Evolutionary conservation across 2,329 filamentous ascomycete genomes (phyloP).

Genomic region (Colletotrichum sp.): DNA sequence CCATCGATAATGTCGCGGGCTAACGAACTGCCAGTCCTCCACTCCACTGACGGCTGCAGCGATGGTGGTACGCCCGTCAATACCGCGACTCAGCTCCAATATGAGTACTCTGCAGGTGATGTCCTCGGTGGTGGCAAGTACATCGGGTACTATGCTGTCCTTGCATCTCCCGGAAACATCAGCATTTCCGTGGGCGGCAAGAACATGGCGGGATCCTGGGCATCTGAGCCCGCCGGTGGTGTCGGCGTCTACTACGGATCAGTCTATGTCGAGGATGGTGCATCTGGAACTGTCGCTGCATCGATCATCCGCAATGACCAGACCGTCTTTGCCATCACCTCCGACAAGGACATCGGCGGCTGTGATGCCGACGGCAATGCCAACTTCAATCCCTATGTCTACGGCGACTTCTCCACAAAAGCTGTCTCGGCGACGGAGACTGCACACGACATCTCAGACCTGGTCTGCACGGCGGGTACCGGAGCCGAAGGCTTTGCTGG

Average conservation of each 20-base stretch:
- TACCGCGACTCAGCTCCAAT: neutral
- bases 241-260: neutral
- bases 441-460: neutral
- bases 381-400: neutral
- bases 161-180: neutral
- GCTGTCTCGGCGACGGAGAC: neutral
- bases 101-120: neutral
- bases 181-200: neutral
- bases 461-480: neutral
- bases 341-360: neutral
- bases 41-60: neutral
- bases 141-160: neutral
- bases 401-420: neutral
- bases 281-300: neutral
- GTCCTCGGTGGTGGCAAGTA: neutral
- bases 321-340: neutral
- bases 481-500: neutral
- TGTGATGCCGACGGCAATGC: neutral
- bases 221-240: neutral
- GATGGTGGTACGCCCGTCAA: neutral
- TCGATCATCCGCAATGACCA: neutral
- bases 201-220: neutral
- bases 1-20: accelerated
- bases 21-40: neutral
- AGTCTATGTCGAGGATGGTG: neutral